Base-by-base conservation (phyloP, 2,329 filamentous ascomycete genomes). In the Alternaria brassicicola region DNA sequence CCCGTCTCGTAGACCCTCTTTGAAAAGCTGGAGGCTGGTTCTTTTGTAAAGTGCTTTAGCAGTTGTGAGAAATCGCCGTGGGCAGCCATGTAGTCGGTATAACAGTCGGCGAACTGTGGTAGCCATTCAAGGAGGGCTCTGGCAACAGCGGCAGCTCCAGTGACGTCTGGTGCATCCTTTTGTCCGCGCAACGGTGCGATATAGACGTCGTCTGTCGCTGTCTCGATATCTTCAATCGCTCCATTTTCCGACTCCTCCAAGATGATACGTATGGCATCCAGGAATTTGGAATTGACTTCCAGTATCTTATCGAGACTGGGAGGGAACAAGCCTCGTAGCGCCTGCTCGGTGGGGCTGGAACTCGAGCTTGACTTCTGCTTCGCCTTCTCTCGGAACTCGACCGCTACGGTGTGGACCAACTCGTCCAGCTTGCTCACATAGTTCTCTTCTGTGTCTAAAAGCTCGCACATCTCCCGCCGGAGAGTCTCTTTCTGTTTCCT, bases 361-460 rank as follows among this genome's bases (percentile, higher is more conserved):
- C 90, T 93, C 9, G 57, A 83, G 82, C 30, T 82, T 74, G 12
- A 77, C 67, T 85, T 85, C 28, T 80, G 80, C 67, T 84, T 87
- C 4, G 89, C 89, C 62, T 88, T 89, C 49, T 88, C 81, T 30
- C 91, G 88, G 69, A 96, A 93, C 61, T 96, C 91, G 53, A 87
- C 86, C 25, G 92, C 92, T 28, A 97, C 87, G 58, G 89, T 87
- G 62, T 90, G 87, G 39, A 97, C 90, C 59, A 99, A 80, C 65
- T 95, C 91, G 61, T 91, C 87, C 55, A 99, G 79, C 76, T 98
- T 97, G 68, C 86, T 84, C 39, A 99, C 92, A 77, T 98, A 99
- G 76, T 92, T 89, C 74, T 95, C 92, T 76, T 99, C 95, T 0
- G 95, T 99, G 70, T 96, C 91, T 31, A 97, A 86, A 59, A 98